Evolutionary conservation across 768 basidiomycete genomes (phyloP).

Genomic region (Tylopilus rubrobrunneus): DNA sequence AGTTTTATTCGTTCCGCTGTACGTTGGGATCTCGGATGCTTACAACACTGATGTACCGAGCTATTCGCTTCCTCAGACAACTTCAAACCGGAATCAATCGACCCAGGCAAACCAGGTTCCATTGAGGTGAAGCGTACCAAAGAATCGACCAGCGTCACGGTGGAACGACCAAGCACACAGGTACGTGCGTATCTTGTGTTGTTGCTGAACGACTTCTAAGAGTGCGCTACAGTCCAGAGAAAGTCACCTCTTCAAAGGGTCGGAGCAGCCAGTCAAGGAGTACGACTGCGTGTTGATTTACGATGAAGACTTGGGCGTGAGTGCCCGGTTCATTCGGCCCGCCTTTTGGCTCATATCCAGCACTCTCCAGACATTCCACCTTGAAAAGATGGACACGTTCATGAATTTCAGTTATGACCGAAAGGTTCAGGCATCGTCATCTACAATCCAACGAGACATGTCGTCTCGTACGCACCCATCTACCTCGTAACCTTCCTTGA

Average conservation of each 20-base stretch:
- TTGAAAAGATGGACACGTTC: constrained; percentile 73
- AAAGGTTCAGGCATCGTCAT: constrained; percentile 27
- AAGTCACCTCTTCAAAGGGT: constrained; percentile 52
- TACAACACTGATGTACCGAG: background rate
- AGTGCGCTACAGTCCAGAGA: constrained; percentile 43
- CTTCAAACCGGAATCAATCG: constrained; percentile 72
- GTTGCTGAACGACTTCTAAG: background rate
- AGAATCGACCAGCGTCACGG: constrained; percentile 48
- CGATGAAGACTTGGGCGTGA: constrained; percentile 68
- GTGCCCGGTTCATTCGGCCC: constrained; percentile 19
- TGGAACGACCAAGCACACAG: constrained; percentile 66
- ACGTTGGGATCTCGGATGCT: constrained; percentile 26
- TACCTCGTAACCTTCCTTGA: background rate
- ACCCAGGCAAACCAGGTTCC: constrained; percentile 58
- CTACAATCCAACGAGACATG: constrained; percentile 8
- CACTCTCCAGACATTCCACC: constrained; percentile 53
- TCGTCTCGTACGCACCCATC: constrained; percentile 22
- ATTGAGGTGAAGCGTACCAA: constrained; percentile 56
- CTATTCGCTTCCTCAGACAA: constrained; percentile 47
- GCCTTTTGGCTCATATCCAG: constrained; percentile 7
- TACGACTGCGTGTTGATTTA: constrained; percentile 77
- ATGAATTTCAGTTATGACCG: constrained; percentile 53
- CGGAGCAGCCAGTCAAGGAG: constrained; percentile 58
- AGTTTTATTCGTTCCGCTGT: constrained; percentile 81
- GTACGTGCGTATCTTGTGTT: constrained; percentile 32